Evolutionary conservation across 2,329 filamentous ascomycete species (phyloP), one percentile per base, ranked within the genome.

Genomic region (Talaromyces sp.): DNA sequence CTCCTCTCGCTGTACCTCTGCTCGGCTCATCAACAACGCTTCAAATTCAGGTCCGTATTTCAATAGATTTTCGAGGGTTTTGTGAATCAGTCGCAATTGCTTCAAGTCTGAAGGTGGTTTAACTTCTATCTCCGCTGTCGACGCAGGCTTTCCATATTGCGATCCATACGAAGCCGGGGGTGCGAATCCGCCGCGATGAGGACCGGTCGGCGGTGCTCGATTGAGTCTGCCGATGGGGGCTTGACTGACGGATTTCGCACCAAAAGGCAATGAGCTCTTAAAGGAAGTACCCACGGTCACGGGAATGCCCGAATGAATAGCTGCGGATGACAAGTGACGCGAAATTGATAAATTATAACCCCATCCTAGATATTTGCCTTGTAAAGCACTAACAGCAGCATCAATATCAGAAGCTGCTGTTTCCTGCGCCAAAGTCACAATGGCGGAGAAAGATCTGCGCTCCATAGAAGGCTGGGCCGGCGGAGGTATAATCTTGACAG

Each of bases 11-110:
- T 96, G 92, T 1, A 98, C 90, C 63, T 93, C 88, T 0, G 90
- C 87, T 19, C 91, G 85, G 59, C 89, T 90, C 95, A 98, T 98
- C 7, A 99, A 84, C 2, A 96, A 82, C 5, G 93, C 93, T 77
- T 99, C 95, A 67, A 97, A 96, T 72, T 95, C 92, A 0, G 91
- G 87, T 0, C 93, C 93, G 70, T 95, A 87, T 25, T 88, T 86
- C 9, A 97, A 81, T 0, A 98, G 82, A 2, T 86, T 85, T 73
- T 98, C 94, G 39, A 96, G 85, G 0, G 93, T 90, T 74, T 90
- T 93, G 79, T 98, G 94, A 67, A 98, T 96, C 52, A 96, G 84
- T 65, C 89, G 89, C 0, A 97, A 81, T 67, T 90, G 90, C 69
- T 88, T 89, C 59, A 97, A 85, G 70, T 97, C 90, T 6, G 86